Conservation (phyloP, 495 filamentous ascomycete species). For the Aspergillus kassunensis region DNA sequence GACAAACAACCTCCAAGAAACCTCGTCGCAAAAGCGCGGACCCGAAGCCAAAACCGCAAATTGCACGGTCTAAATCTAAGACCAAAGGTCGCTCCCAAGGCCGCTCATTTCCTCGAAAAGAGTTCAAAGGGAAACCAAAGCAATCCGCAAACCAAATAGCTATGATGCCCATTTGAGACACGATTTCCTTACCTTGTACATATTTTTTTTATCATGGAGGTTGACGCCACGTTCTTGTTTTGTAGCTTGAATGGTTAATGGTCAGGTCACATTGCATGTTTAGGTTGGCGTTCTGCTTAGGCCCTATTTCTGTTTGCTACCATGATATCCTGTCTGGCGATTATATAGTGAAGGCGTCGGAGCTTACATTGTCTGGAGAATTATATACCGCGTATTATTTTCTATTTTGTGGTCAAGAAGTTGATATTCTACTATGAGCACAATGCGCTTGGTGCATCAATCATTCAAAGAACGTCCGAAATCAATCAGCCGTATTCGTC, state of each 20-base stretch:
- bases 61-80: conserved; percentile 24
- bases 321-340: conserved; percentile 10
- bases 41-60: conserved; percentile 26
- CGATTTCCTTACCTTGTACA: conserved; percentile 12
- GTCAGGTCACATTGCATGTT: conserved; percentile 14
- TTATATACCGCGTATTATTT: background rate
- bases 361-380: background rate
- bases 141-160: conserved; percentile 35
- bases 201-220: conserved; percentile 18
- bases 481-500: conserved; percentile 70
- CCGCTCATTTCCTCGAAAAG: conserved; percentile 28
- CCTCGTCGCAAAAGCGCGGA: conserved; percentile 28
- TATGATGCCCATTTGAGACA: conserved; percentile 44
- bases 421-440: background rate
- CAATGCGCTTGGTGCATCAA: conserved; percentile 25
- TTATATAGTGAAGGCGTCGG: conserved; percentile 8
- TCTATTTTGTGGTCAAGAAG: background rate
- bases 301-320: background rate
- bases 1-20: conserved; percentile 28
- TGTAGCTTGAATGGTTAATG: too few relatives aligned
- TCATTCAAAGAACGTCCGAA: conserved; percentile 76
- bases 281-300: conserved; percentile 11
- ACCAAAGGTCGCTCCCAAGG: conserved; percentile 23
- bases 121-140: conserved; percentile 30
- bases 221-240: conserved; percentile 20